These are phyloP conservation scores for Royoungia palumana DNA, from an alignment of 768 basidiomycete genomes.

Conservation along the genomic window DNA sequence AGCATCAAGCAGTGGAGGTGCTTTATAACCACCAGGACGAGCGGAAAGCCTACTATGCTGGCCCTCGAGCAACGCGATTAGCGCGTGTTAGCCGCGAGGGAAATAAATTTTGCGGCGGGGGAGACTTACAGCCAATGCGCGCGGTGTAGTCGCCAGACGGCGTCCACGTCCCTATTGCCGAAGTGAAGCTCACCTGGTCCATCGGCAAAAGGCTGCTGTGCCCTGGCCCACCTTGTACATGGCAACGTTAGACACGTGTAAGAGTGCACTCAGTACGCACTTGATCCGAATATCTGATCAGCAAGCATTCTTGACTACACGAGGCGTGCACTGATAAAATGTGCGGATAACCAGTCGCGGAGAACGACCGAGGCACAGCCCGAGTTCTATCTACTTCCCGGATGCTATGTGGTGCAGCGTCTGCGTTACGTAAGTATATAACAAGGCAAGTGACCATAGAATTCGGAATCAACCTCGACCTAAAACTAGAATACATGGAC, in stretches of 20 bases:
- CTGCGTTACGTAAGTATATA: too few relatives aligned
- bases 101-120: conserved; percentile 13
- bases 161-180: conserved; percentile 15
- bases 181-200: conserved; percentile 9
- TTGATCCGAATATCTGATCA: conserved; percentile 16
- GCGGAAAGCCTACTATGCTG: conserved; percentile 9
- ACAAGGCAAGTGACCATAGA: too few relatives aligned
- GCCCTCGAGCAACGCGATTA: conserved; percentile 24
- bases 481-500: conserved; percentile 6
- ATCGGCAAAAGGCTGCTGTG: conserved; percentile 13
- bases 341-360: neutral
- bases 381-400: neutral
- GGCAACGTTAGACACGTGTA: conserved; percentile 15
- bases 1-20: conserved; percentile 4
- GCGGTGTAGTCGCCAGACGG: conserved; percentile 9
- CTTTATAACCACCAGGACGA: conserved; percentile 25
- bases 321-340: conserved; percentile 6
- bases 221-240: conserved; percentile 11
- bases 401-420: neutral
- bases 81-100: conserved; percentile 33
- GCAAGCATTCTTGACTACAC: conserved; percentile 16
- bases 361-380: neutral
- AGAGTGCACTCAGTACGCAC: neutral
- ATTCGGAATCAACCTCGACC: too few relatives aligned
- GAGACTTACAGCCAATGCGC: conserved; percentile 6